phyloP scores from a whole-genome alignment of 257 asterid genomes.

The Echites panduratus region DNA sequence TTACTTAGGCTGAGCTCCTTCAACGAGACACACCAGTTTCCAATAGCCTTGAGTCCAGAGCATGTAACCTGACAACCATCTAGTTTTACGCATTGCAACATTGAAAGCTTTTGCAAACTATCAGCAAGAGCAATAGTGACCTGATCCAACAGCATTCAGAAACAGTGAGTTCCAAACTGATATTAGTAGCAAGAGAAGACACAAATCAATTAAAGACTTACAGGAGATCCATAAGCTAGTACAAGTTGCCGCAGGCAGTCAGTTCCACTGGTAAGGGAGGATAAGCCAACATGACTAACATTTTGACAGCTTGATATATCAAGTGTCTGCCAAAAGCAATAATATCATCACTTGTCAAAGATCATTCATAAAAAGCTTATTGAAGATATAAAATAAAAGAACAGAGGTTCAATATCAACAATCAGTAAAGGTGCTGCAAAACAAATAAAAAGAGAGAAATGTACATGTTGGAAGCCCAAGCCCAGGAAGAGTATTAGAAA shows the following conservation, averaged over 20 bases:
- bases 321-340: conserved; percentile 55
- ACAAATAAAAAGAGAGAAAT: not conserved
- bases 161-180: conserved; percentile 11
- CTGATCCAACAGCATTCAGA: conserved; percentile 31
- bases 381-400: not conserved
- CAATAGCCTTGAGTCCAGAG: conserved; percentile 77
- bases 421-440: not conserved
- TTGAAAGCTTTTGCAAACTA: conserved; percentile 65
- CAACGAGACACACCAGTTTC: conserved; percentile 59
- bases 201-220: conserved; percentile 27
- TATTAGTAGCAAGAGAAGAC: not conserved
- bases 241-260: conserved; percentile 56
- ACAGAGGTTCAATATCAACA: not conserved
- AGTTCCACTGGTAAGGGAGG: conserved; percentile 60
- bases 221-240: conserved; percentile 69
- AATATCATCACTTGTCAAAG: conserved; percentile 11
- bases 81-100: conserved; percentile 59
- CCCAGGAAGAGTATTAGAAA: not conserved
- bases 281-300: conserved; percentile 68
- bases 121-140: conserved; percentile 72
- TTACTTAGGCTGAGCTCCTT: conserved; percentile 72
- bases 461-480: not conserved
- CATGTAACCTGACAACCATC: conserved; percentile 83
- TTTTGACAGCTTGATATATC: conserved; percentile 89
- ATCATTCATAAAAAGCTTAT: not conserved